A percentile compares a stretch with the other conserved stretches of the same genome.
Conservation (phyloP, 805 yeast species). For the Tetrapisispora phaffii region DNA sequence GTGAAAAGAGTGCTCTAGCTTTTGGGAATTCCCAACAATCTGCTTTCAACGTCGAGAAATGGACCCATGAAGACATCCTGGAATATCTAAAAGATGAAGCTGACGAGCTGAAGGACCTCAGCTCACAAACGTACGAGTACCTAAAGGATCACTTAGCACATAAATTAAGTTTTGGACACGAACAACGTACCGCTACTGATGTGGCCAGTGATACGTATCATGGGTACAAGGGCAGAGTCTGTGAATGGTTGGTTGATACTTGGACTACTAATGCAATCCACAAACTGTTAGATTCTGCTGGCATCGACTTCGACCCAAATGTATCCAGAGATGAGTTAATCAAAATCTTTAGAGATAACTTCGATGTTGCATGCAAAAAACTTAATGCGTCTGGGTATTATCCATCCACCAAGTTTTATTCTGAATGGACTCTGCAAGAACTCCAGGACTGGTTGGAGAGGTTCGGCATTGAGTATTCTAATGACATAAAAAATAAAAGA, state of each 20-base stretch:
- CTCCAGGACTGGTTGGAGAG: conserved; percentile 41
- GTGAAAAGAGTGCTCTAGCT: not conserved
- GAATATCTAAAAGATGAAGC: conserved; percentile 29
- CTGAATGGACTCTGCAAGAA: conserved; percentile 30
- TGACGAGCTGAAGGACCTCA: conserved; percentile 12
- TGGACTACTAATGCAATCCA: conserved; percentile 45
- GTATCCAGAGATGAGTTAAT: conserved; percentile 40
- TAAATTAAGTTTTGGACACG: not conserved
- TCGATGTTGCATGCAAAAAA: conserved; percentile 31
- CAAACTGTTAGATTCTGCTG: conserved; percentile 40
- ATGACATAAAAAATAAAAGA: conserved; percentile 31
- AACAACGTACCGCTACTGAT: not conserved
- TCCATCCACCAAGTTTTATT: conserved; percentile 44
- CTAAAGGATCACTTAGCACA: conserved; percentile 9
- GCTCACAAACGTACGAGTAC: conserved; percentile 15
- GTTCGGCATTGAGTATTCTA: conserved; percentile 32
- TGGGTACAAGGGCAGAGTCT: conserved; percentile 4
- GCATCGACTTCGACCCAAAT: conserved; percentile 30
- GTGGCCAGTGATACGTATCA: not conserved
- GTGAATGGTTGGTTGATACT: conserved; percentile 42
- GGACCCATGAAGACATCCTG: conserved; percentile 30
- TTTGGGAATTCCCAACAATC: conserved; percentile 1
- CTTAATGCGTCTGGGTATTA: conserved; percentile 35
- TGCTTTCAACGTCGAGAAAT: conserved; percentile 15
- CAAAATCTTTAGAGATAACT: conserved; percentile 37